These are phyloP conservation scores for Acanthamoeba lenticulata DNA, from an alignment of 208 protist species.

Conservation along the genomic window DNA sequence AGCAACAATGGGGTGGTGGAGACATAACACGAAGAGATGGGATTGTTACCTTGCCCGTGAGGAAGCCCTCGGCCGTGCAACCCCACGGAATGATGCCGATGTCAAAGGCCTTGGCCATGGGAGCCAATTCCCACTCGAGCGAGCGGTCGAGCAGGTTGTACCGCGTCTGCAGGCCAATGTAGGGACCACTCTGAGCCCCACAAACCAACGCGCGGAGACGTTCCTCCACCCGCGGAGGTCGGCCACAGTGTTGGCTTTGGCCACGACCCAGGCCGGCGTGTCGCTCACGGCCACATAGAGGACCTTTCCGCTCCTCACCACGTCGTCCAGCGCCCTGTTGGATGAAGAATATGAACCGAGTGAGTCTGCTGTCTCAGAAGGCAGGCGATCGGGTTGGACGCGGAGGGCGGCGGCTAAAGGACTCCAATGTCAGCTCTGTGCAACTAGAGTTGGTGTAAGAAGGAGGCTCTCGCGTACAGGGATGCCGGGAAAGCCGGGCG, in stretches of 20 bases:
- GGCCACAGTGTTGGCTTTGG: neutral
- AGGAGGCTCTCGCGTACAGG: neutral
- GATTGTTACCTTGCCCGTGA: constrained; percentile 56
- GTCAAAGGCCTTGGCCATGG: neutral
- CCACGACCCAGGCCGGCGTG: constrained; percentile 4
- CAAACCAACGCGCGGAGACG: neutral
- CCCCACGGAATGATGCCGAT: constrained; percentile 48
- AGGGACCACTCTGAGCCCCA: neutral
- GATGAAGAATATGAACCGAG: neutral
- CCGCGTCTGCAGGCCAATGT: constrained; percentile 13
- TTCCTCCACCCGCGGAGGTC: constrained; percentile 26
- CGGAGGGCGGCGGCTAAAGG: neutral
- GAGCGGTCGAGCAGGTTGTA: constrained; percentile 61
- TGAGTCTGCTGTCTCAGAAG: too few species aligned
- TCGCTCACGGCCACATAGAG: constrained; percentile 18
- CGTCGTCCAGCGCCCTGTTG: constrained; percentile 28
- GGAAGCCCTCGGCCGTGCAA: neutral
- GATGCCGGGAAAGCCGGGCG: neutral
- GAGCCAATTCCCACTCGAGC: neutral
- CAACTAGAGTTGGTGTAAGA: neutral
- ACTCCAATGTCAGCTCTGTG: neutral
- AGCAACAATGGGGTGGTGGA: neutral
- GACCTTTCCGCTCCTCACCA: neutral
- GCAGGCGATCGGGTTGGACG: neutral
- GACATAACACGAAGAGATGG: too few species aligned